phyloP scores from a whole-genome alignment of 2,329 filamentous ascomycete species.

The Phialemonium atrogriseum region DNA sequence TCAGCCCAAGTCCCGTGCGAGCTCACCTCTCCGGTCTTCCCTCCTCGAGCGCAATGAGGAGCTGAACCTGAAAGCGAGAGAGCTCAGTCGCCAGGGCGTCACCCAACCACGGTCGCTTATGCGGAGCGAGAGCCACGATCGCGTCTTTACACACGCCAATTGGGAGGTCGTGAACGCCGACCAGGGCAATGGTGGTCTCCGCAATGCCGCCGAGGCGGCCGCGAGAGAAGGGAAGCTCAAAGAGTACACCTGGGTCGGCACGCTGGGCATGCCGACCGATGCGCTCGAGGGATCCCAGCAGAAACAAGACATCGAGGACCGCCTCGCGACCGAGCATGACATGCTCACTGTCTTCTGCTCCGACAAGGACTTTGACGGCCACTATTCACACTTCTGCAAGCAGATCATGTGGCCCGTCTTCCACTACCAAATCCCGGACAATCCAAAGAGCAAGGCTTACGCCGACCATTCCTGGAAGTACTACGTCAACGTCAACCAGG shows the following conservation, averaged over 20 bases:
- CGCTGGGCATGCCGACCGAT: conserved; percentile 89
- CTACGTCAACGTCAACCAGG: conserved; percentile 87
- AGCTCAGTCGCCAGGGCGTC: conserved; percentile 49
- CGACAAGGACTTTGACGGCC: conserved; percentile 88
- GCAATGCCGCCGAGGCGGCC: conserved; percentile 78
- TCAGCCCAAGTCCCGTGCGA: conserved; percentile 70
- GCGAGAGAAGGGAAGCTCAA: conserved; percentile 58
- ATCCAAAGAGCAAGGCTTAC: conserved; percentile 96
- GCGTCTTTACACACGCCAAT: conserved; percentile 65
- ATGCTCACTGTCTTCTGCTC: conserved; percentile 78
- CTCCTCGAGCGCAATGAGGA: conserved; percentile 61
- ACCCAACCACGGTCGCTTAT: conserved; percentile 42
- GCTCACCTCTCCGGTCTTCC: conserved; percentile 65
- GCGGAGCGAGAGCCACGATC: conserved; percentile 57
- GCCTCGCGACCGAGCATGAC: conserved; percentile 71
- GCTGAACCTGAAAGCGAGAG: conserved; percentile 44
- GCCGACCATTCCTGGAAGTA: conserved; percentile 95
- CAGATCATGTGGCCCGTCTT: conserved; percentile 97
- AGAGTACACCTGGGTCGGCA: conserved; percentile 85
- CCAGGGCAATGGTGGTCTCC: conserved; percentile 85
- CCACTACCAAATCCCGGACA: conserved; percentile 96
- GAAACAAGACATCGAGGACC: conserved; percentile 76
- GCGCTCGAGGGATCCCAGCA: conserved; percentile 64
- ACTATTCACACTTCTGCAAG: conserved; percentile 96
- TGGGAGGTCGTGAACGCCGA: conserved; percentile 82